phyloP scores from a whole-genome alignment of 164 flowering plant species.

The Platanus orientalis region DNA sequence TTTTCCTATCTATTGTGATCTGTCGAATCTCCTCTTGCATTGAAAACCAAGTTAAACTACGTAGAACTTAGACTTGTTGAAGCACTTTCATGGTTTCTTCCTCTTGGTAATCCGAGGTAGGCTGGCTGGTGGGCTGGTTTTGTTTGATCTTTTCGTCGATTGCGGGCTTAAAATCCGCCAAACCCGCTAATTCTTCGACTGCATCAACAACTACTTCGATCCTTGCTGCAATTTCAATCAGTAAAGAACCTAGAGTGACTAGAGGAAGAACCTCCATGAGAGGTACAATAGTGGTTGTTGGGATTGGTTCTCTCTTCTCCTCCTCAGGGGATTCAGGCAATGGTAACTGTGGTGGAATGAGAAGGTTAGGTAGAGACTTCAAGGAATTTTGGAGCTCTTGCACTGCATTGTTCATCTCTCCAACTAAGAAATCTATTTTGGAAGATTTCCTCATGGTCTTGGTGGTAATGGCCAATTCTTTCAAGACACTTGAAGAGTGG shows the following conservation, averaged over 20 bases:
- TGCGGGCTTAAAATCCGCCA: slow-evolving; percentile 44
- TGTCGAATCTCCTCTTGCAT: too few species aligned
- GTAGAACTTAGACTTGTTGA: slow-evolving; percentile 34
- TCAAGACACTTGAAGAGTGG: slow-evolving; percentile 28
- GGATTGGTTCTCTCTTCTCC: slow-evolving; percentile 7
- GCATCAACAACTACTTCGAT: slow-evolving; percentile 35
- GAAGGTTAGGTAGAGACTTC: slow-evolving; percentile 30
- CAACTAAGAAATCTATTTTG: slow-evolving; percentile 32
- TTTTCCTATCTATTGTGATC: too few species aligned
- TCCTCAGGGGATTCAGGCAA: slow-evolving; percentile 5
- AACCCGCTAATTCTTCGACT: slow-evolving; percentile 41
- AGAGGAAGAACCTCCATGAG: slow-evolving; percentile 52
- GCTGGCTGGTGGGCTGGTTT: slow-evolving; percentile 18
- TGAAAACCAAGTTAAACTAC: not conserved
- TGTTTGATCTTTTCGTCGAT: too few species aligned
- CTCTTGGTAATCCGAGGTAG: slow-evolving; percentile 20
- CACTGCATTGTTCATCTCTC: slow-evolving; percentile 48
- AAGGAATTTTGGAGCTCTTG: slow-evolving; percentile 43
- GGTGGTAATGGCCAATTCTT: slow-evolving; percentile 30
- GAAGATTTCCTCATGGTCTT: slow-evolving; percentile 51
- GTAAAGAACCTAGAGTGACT: slow-evolving; percentile 45
- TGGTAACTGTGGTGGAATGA: slow-evolving; percentile 3
- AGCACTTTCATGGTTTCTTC: slow-evolving; percentile 30
- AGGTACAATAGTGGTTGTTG: slow-evolving; percentile 12
- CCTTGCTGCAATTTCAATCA: slow-evolving; percentile 57